Conservation (phyloP, 2,329 filamentous ascomycete genomes). For the Cladosporium sp. region DNA sequence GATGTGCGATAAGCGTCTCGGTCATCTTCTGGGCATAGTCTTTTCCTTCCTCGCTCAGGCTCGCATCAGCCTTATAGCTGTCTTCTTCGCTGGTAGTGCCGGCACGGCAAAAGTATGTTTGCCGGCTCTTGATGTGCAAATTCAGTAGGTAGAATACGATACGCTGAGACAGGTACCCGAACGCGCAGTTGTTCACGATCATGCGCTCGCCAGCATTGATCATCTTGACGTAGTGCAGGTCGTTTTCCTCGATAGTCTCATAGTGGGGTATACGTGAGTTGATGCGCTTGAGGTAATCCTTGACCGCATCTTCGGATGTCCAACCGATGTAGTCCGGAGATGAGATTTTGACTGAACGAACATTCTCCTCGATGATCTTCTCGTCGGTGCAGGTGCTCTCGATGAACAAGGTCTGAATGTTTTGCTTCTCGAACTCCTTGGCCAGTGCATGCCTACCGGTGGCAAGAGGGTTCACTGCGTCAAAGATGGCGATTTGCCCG, state of each 20-base stretch:
- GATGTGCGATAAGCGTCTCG: slow-evolving; percentile 74
- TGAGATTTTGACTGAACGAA: slow-evolving; percentile 94
- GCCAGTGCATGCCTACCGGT: slow-evolving; percentile 77
- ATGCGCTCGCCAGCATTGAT: slow-evolving; percentile 93
- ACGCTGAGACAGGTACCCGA: slow-evolving; percentile 92
- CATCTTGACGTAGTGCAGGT: slow-evolving; percentile 99
- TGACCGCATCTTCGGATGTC: slow-evolving; percentile 86
- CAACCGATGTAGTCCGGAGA: slow-evolving; percentile 95
- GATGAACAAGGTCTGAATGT: slow-evolving; percentile 93
- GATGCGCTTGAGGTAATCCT: slow-evolving; percentile 86
- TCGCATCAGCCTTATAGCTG: slow-evolving; percentile 86
- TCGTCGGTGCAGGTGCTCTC: slow-evolving; percentile 95
- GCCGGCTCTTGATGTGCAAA: slow-evolving; percentile 90
- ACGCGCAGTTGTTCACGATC: slow-evolving; percentile 94
- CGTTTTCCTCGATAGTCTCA: slow-evolving; percentile 90
- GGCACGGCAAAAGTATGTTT: slow-evolving; percentile 87
- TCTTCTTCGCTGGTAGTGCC: slow-evolving; percentile 85
- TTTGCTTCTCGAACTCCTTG: slow-evolving; percentile 96
- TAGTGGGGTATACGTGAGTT: slow-evolving; percentile 91
- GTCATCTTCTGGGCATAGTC: slow-evolving; percentile 84
- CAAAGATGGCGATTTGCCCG: slow-evolving; percentile 96
- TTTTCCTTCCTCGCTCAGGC: slow-evolving; percentile 72
- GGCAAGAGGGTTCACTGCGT: slow-evolving; percentile 91
- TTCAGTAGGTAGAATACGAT: slow-evolving; percentile 99
- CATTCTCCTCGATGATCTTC: slow-evolving; percentile 91